Evolutionary conservation across 805 yeast genomes (phyloP), one percentile per base, ranked within the genome.

Genomic region (Suhomyces sp.): DNA sequence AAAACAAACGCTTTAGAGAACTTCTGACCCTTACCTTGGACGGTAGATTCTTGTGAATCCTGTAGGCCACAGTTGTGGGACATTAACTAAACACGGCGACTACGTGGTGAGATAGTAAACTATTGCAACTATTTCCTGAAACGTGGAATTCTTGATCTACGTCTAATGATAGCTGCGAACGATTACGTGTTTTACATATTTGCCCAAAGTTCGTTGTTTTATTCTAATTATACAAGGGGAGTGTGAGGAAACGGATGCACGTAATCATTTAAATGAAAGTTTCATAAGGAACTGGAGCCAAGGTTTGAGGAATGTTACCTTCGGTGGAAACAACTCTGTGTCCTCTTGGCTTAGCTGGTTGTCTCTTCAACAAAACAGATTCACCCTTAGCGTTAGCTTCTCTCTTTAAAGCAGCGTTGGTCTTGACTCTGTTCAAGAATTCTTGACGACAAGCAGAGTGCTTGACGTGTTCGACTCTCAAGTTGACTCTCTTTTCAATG

Each of bases 371-470:
- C 81, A 82, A 83, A 64, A 89, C 93, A 68, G 88, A 79, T 75
- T 84, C 87, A 78, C 98, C 98, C 77, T 87, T 81, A 66, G 88
- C 92, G 86, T 91, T 92, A 69, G 98, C 99, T 81, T 88, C 98
- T 69, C 78, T 79, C 83, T 86, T 88, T 84, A 84, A 85, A 69
- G 90, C 94, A 78, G 96, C 97, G 82, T 93, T 94, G 74, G 86
- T 76, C 86, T 92, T 93, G 74, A 94, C 99, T 85, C 99, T 91
- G 87, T 89, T 88, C 81, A 94, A 86, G 82, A 94, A 94, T 83
- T 94, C 98, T 79, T 89, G 89, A 84, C 99, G 93, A 87, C 98
- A 94, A 84, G 93, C 93, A 75, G 99, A 94, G 90, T 94, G 99
- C 85, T 91, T 92, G 74, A 94, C 83, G 84, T 94, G 99, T 86